Evolutionary conservation across 208 protist species (phyloP).

Genomic region (Wallacemonas sp.): DNA sequence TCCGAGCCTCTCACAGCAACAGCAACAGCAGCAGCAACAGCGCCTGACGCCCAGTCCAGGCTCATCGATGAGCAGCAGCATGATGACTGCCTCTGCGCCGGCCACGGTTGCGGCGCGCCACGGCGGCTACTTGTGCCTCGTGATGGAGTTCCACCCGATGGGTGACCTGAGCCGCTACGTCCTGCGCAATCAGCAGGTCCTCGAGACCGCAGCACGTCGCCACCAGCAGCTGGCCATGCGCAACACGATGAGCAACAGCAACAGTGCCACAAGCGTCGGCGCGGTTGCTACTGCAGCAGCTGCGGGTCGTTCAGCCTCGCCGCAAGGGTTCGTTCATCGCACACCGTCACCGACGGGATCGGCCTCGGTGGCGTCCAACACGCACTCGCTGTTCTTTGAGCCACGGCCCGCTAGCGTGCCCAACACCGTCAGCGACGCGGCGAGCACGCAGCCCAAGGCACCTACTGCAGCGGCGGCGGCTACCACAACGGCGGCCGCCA

Average conservation of each 20-base stretch:
- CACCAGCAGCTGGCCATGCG: no score
- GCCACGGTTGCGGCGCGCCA: conserved; percentile 22
- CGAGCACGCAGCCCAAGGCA: no score
- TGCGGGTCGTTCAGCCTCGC: no score
- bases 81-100: conserved; percentile 3
- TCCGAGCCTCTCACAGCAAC: background rate
- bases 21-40: background rate
- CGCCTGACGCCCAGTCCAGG: background rate
- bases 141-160: conserved; percentile 83
- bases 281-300: background rate
- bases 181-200: conserved; percentile 35
- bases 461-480: no score
- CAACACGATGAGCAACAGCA: background rate
- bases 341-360: background rate
- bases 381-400: conserved; percentile 5
- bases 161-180: conserved; percentile 80
- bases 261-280: background rate
- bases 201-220: background rate
- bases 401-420: background rate
- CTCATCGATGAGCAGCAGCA: conserved; percentile 25
- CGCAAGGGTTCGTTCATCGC: no score
- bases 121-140: conserved; percentile 74
- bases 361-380: background rate
- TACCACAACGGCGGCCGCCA: no score
- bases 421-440: no score